These are phyloP conservation scores for Cadophora malorum DNA, from an alignment of 2,329 filamentous ascomycete species.

Conservation along the genomic window DNA sequence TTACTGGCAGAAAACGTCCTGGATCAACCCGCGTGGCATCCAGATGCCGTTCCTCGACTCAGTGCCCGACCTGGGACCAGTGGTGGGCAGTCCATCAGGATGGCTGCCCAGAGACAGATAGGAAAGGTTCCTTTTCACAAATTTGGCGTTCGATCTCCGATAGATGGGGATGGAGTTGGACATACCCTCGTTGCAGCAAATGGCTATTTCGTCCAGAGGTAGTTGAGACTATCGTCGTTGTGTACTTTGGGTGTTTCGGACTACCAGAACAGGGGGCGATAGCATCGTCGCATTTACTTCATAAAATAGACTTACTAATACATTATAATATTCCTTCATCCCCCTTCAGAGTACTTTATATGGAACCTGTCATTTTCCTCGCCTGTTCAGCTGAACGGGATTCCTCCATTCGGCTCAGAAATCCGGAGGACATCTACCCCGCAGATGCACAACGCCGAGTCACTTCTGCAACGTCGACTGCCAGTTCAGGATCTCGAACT, in stretches of 20 bases:
- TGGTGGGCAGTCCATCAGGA: constrained; percentile 56
- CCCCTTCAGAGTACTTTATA: background rate
- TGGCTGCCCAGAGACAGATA: constrained; percentile 58
- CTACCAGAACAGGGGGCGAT: background rate
- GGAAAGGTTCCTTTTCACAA: constrained; percentile 65
- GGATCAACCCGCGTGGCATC: constrained; percentile 48
- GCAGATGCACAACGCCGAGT: background rate
- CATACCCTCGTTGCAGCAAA: constrained; percentile 50
- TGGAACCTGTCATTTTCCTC: too few relatives aligned
- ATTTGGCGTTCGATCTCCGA: constrained; percentile 61
- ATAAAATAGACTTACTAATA: background rate
- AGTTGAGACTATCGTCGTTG: background rate
- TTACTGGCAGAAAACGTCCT: constrained; percentile 47
- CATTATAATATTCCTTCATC: background rate
- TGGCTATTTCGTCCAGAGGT: constrained; percentile 48
- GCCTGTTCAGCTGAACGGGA: too few relatives aligned
- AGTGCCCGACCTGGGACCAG: constrained; percentile 47
- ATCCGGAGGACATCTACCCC: background rate
- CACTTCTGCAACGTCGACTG: background rate
- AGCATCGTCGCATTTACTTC: background rate
- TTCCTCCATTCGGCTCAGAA: too few relatives aligned
- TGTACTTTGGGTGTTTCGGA: background rate
- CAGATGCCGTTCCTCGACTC: constrained; percentile 47
- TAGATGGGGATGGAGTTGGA: constrained; percentile 51
- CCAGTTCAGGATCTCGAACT: background rate